Percentiles rank a stretch among this genome's conserved stretches.
Evolutionary conservation across 768 basidiomycete genomes (phyloP).

Genomic region (Sistotremastrum niveocremeum): DNA sequence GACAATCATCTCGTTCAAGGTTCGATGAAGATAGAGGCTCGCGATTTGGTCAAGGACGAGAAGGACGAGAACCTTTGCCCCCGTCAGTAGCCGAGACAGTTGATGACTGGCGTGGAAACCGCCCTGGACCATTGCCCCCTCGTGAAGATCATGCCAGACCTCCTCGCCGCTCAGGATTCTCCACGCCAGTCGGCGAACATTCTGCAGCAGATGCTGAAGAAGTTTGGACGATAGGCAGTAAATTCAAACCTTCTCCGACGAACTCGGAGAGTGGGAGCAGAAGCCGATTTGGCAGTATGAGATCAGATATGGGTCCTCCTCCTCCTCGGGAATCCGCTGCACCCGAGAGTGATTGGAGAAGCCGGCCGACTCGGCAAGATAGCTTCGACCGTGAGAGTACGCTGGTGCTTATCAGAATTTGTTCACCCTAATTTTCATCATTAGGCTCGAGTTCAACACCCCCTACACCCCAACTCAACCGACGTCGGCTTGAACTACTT

Average conservation of each 20-base stretch:
- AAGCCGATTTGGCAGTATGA: slow-evolving; percentile 31
- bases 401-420: background rate
- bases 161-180: slow-evolving; percentile 36
- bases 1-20: slow-evolving; percentile 39
- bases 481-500: slow-evolving; percentile 74
- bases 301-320: slow-evolving; percentile 41
- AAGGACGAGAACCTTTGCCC: slow-evolving; percentile 28
- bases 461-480: slow-evolving; percentile 66
- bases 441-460: slow-evolving; percentile 61
- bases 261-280: slow-evolving; percentile 23
- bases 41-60: slow-evolving; percentile 13
- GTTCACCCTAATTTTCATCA: slow-evolving; percentile 2
- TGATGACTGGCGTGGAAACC: slow-evolving; percentile 49
- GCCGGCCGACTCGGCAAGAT: slow-evolving; percentile 27
- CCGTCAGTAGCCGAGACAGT: slow-evolving; percentile 35
- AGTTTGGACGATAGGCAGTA: slow-evolving; percentile 61
- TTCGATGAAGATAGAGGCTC: slow-evolving; percentile 5
- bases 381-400: slow-evolving; percentile 50
- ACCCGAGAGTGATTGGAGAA: slow-evolving; percentile 69
- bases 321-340: slow-evolving; percentile 10
- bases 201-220: slow-evolving; percentile 64
- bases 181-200: slow-evolving; percentile 26
- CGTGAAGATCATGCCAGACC: slow-evolving; percentile 31
- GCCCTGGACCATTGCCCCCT: slow-evolving; percentile 21
- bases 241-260: slow-evolving; percentile 45